Evolutionary conservation across 2,329 filamentous ascomycete genomes (phyloP).

Genomic region (Colletotrichum brevisporum): DNA sequence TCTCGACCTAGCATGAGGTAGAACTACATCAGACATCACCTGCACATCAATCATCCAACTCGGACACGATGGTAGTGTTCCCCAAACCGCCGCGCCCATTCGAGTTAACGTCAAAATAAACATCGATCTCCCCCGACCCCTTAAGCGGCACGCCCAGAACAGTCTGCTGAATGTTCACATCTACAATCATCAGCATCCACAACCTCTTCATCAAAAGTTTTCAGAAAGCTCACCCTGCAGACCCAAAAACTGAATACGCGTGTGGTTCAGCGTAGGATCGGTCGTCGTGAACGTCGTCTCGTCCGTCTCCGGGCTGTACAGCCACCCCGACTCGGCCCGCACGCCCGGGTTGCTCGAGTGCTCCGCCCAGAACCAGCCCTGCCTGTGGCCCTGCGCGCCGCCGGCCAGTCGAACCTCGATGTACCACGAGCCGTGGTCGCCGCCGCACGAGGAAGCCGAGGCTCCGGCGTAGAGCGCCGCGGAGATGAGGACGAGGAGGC

Average conservation of each 20-base stretch:
- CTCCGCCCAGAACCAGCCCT: constrained; percentile 5
- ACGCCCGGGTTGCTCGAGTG: constrained; percentile 10
- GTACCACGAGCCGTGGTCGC: constrained; percentile 20
- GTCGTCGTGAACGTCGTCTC: constrained; percentile 5
- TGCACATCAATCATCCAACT: neutral
- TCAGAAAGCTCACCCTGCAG: neutral
- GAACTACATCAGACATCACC: too few relatives aligned
- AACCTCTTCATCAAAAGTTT: neutral
- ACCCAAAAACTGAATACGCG: neutral
- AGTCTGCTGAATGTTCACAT: constrained; percentile 7
- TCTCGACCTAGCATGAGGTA: too few relatives aligned
- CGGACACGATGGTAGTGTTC: constrained; percentile 12
- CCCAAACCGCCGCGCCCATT: constrained; percentile 8
- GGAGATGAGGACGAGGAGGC: too few relatives aligned
- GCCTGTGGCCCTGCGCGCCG: constrained; percentile 12
- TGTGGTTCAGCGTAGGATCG: constrained; percentile 15
- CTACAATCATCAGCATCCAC: constrained; percentile 3
- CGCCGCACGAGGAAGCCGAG: too few relatives aligned
- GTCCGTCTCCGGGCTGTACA: constrained; percentile 1
- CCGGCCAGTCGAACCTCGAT: constrained; percentile 12
- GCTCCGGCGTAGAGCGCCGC: too few relatives aligned
- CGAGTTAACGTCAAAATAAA: constrained; percentile 6
- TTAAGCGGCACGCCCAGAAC: constrained; percentile 8
- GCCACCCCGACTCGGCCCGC: constrained; percentile 8
- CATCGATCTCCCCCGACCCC: constrained; percentile 6